phyloP scores from a whole-genome alignment of 495 filamentous ascomycete genomes.

The Tuber borchii region DNA sequence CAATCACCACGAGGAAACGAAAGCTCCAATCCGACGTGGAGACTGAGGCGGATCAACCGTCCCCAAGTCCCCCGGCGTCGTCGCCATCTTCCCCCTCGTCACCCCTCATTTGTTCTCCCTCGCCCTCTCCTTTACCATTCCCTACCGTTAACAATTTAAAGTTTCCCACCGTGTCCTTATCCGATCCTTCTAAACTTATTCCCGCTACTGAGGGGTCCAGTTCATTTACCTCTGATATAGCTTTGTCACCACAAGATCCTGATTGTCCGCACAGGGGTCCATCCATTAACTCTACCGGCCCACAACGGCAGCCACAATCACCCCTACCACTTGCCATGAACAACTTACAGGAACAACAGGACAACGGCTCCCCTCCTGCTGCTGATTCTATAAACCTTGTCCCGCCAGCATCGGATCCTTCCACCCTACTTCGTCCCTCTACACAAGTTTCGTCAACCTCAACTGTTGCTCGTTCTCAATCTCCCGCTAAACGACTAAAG shows the following conservation, averaged over 20 bases:
- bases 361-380: constrained; percentile 15
- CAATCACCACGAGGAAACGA: constrained; percentile 37
- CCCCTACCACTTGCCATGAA: constrained; percentile 4
- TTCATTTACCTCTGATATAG: constrained; percentile 25
- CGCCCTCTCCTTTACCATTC: constrained; percentile 31
- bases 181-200: constrained; percentile 14
- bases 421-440: constrained; percentile 22
- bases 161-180: constrained; percentile 24
- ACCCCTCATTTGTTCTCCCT: constrained; percentile 28
- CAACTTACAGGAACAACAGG: constrained; percentile 20
- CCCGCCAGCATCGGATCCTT: constrained; percentile 15
- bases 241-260: constrained; percentile 4
- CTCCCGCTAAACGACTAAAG: constrained; percentile 42
- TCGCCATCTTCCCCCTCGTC: constrained; percentile 27
- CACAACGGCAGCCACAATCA: constrained; percentile 3
- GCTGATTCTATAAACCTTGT: constrained; percentile 21
- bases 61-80: constrained; percentile 30
- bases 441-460: constrained; percentile 9
- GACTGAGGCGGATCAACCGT: constrained; percentile 28
- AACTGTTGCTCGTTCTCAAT: constrained; percentile 34
- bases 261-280: not conserved
- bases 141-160: constrained; percentile 32
- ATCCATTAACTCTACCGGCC: not conserved
- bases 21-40: constrained; percentile 21
- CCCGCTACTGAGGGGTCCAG: constrained; percentile 18